These are phyloP conservation scores for Phytophthora brassicae DNA, from an alignment of 352 stramenopile species.

Conservation along the genomic window DNA sequence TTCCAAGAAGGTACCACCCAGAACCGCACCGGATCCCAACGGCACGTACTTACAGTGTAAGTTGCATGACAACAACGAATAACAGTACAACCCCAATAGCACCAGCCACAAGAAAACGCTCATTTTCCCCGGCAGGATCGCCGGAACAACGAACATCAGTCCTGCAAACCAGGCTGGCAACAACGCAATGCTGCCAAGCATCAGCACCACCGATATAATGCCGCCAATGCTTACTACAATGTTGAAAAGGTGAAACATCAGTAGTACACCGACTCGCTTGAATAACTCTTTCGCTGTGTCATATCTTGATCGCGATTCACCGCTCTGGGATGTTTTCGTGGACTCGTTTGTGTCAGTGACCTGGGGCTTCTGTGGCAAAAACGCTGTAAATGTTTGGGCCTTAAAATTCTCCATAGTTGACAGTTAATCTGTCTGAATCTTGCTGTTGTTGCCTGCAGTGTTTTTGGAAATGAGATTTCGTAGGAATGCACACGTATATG, in stretches of 20 bases:
- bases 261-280: conserved; percentile 7
- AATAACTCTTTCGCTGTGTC: background rate
- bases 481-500: no score
- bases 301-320: background rate
- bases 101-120: background rate
- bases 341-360: no score
- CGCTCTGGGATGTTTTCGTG: background rate
- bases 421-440: no score
- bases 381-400: no score
- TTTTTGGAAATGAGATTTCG: no score
- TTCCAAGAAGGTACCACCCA: conserved; percentile 1
- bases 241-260: conserved; percentile 24
- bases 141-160: background rate
- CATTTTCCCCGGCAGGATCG: no score
- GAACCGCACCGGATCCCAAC: background rate
- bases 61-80: conserved; percentile 4
- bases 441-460: no score
- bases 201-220: conserved; percentile 1
- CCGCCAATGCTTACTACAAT: conserved; percentile 7
- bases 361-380: no score
- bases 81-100: conserved; percentile 5
- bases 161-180: conserved; percentile 15
- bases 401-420: no score
- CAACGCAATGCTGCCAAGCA: conserved; percentile 15
- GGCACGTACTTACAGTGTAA: conserved; percentile 6